These are phyloP conservation scores for Lyophyllum decastes DNA, from an alignment of 768 basidiomycete species.

Conservation along the genomic window DNA sequence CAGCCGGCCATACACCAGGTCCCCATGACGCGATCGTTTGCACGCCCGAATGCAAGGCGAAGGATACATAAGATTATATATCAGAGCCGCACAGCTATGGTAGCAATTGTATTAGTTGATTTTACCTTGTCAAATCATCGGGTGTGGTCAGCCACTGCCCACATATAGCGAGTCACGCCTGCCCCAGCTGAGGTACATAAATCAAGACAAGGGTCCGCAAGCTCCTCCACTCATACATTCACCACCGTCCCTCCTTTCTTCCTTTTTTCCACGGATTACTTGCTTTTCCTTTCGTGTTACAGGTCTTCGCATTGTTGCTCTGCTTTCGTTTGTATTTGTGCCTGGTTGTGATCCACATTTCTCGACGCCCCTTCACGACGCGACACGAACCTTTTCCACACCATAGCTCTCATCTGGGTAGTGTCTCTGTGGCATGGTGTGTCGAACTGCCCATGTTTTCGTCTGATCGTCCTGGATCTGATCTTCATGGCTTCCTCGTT, in stretches of 20 bases:
- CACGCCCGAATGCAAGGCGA: background rate
- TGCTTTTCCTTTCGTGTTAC: background rate
- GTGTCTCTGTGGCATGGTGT: slow-evolving; percentile 29
- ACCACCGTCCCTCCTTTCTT: background rate
- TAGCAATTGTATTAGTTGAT: background rate
- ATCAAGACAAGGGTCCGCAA: slow-evolving; percentile 16
- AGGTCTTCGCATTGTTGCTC: slow-evolving; percentile 1
- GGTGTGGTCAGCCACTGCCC: slow-evolving; percentile 5
- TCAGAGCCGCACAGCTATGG: background rate
- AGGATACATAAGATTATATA: background rate
- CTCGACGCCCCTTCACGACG: slow-evolving; percentile 29
- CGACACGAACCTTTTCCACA: slow-evolving; percentile 28
- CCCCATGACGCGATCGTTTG: too few relatives aligned
- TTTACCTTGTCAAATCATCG: background rate
- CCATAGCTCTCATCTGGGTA: slow-evolving; percentile 3
- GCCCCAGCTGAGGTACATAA: slow-evolving; percentile 21
- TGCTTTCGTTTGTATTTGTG: background rate
- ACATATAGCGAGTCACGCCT: slow-evolving; percentile 21
- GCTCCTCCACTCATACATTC: slow-evolving; percentile 16
- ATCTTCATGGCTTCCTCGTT: slow-evolving; percentile 6
- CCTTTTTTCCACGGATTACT: background rate
- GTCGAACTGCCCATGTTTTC: background rate
- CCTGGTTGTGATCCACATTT: background rate
- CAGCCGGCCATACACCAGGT: too few relatives aligned
- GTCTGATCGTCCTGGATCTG: slow-evolving; percentile 29